Percentiles rank a stretch among this genome's conserved stretches.
These are phyloP conservation scores for Ceratocystis variospora DNA, from an alignment of 2,329 filamentous ascomycete species.

Conservation along the genomic window DNA sequence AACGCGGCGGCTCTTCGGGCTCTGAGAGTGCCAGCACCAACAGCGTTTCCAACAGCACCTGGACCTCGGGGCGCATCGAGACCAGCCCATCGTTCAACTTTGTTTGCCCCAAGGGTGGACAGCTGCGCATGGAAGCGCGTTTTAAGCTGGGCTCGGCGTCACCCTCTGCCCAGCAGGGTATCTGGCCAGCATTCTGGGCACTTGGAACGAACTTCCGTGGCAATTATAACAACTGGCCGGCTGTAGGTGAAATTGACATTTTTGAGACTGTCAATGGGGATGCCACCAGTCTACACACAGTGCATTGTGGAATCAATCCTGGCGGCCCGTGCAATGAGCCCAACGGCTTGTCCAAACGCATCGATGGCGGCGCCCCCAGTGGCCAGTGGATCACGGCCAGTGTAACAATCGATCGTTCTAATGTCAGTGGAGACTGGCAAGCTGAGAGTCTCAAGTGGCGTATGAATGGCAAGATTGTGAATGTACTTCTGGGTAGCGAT, in stretches of 20 bases:
- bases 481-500: slow-evolving; percentile 23
- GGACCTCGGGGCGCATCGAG: slow-evolving; percentile 35
- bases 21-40: neutral
- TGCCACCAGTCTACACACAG: slow-evolving; percentile 26
- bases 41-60: slow-evolving; percentile 24
- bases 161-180: slow-evolving; percentile 26
- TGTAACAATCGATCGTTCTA: slow-evolving; percentile 26
- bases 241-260: slow-evolving; percentile 33
- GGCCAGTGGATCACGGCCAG: slow-evolving; percentile 27
- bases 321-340: slow-evolving; percentile 33
- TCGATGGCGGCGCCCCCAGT: slow-evolving; percentile 21
- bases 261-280: slow-evolving; percentile 32
- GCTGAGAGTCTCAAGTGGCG: slow-evolving; percentile 28
- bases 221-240: slow-evolving; percentile 31
- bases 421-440: slow-evolving; percentile 20
- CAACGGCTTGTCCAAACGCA: slow-evolving; percentile 24
- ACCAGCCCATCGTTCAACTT: slow-evolving; percentile 28
- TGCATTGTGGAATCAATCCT: slow-evolving; percentile 31
- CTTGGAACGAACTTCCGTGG: slow-evolving; percentile 30
- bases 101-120: slow-evolving; percentile 25
- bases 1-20: neutral
- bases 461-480: slow-evolving; percentile 25
- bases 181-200: slow-evolving; percentile 37
- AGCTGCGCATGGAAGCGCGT: slow-evolving; percentile 29
- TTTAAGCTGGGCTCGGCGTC: slow-evolving; percentile 28